phyloP scores from a whole-genome alignment of 768 basidiomycete genomes.

The Suillus alpinus region DNA sequence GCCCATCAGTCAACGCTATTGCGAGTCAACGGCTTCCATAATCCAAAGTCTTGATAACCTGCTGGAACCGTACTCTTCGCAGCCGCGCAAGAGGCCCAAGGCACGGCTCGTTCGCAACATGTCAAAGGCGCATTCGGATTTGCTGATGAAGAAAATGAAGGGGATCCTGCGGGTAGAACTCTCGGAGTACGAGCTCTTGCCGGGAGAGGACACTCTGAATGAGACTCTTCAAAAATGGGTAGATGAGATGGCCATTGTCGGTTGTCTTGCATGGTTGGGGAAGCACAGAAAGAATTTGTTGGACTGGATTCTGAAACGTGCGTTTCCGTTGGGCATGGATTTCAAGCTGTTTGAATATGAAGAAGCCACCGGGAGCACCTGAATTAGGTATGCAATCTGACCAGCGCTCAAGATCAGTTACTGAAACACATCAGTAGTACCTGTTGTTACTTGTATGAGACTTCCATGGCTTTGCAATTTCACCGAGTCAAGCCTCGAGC shows the following conservation, averaged over 20 bases:
- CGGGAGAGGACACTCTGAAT: not conserved
- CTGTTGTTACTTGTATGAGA: not conserved
- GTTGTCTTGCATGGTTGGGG: conserved; percentile 8
- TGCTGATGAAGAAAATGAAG: not conserved
- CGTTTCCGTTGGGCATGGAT: not conserved
- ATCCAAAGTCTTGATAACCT: not conserved
- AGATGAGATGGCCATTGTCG: conserved; percentile 6
- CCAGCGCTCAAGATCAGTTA: not conserved
- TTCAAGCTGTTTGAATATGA: not conserved
- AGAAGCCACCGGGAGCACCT: not conserved
- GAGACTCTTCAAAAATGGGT: not conserved
- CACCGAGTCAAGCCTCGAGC: not conserved
- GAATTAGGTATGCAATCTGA: not conserved
- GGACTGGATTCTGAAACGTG: not conserved
- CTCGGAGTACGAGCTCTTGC: not conserved
- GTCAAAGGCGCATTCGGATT: not conserved
- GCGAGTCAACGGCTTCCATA: not conserved
- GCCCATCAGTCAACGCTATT: not conserved
- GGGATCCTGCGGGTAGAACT: not conserved
- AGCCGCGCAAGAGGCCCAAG: not conserved
- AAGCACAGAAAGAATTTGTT: conserved; percentile 6
- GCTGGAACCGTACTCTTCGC: not conserved
- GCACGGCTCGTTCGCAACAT: conserved; percentile 2
- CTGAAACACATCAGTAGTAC: not conserved
- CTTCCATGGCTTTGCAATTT: not conserved